These are phyloP conservation scores for Aspergillus awamori DNA, from an alignment of 2,329 filamentous ascomycete species.

Conservation along the genomic window DNA sequence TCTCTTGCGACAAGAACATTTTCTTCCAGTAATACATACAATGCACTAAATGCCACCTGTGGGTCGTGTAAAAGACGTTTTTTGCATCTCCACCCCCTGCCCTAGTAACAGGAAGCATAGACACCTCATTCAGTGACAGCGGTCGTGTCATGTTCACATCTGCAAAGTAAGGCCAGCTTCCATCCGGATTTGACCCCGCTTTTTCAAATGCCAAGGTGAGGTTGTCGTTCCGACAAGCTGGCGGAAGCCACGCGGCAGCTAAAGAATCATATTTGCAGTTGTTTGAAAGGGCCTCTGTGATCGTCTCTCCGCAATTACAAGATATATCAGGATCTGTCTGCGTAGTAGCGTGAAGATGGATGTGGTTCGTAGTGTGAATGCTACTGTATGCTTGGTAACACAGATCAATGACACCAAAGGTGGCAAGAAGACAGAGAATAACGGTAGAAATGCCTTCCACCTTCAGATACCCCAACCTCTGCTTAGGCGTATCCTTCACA, in stretches of 20 bases:
- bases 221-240: not conserved
- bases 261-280: not conserved
- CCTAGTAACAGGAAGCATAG: not conserved
- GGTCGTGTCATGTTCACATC: not conserved
- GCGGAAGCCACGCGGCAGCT: not conserved
- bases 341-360: too few relatives aligned
- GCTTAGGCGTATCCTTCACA: too few relatives aligned
- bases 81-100: not conserved
- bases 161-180: not conserved
- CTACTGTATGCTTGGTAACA: too few relatives aligned
- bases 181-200: not conserved
- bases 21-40: conserved; percentile 3
- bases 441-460: too few relatives aligned
- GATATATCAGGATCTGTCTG: too few relatives aligned
- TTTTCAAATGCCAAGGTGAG: not conserved
- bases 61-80: not conserved
- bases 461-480: too few relatives aligned
- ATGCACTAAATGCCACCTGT: not conserved
- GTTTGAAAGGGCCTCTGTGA: not conserved
- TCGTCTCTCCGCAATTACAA: not conserved
- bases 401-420: too few relatives aligned
- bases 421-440: too few relatives aligned
- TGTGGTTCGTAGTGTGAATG: too few relatives aligned
- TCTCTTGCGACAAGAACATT: not conserved
- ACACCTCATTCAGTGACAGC: not conserved